phyloP scores from a whole-genome alignment of 768 basidiomycete genomes.

The Panus rudis region DNA sequence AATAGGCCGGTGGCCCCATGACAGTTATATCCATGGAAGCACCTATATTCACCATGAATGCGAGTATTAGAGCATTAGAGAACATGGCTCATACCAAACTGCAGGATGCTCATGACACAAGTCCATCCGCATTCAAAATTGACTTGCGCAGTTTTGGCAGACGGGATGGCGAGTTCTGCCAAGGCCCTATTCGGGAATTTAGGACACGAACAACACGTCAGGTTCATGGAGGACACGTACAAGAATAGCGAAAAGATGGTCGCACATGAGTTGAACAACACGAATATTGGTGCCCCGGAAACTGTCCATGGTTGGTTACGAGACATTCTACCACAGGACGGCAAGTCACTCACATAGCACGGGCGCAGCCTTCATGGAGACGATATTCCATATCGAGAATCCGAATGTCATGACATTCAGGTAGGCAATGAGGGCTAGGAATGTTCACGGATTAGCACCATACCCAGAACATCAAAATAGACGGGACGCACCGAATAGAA shows the following conservation, averaged over 20 bases:
- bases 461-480: background rate
- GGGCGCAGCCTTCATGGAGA: conserved; percentile 28
- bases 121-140: conserved; percentile 54
- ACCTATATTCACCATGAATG: conserved; percentile 26
- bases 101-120: conserved; percentile 37
- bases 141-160: conserved; percentile 34
- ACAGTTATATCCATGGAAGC: conserved; percentile 42
- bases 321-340: background rate
- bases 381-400: conserved; percentile 55
- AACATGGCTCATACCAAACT: conserved; percentile 38
- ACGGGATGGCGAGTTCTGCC: conserved; percentile 30
- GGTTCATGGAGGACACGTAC: conserved; percentile 18
- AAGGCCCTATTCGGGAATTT: conserved; percentile 24
- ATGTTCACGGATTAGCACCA: too few species aligned
- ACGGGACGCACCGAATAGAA: conserved; percentile 47
- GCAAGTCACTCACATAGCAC: conserved; percentile 28
- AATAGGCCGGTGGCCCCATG: conserved; percentile 33
- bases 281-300: conserved; percentile 40
- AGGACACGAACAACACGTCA: background rate
- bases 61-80: background rate
- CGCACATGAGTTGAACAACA: conserved; percentile 39
- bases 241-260: conserved; percentile 23
- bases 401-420: conserved; percentile 45
- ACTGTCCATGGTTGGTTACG: conserved; percentile 22
- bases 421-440: conserved; percentile 40